Evolutionary conservation across 1,139 yeast genomes (phyloP).

Genomic region (Yamadazyma diddensiae): DNA sequence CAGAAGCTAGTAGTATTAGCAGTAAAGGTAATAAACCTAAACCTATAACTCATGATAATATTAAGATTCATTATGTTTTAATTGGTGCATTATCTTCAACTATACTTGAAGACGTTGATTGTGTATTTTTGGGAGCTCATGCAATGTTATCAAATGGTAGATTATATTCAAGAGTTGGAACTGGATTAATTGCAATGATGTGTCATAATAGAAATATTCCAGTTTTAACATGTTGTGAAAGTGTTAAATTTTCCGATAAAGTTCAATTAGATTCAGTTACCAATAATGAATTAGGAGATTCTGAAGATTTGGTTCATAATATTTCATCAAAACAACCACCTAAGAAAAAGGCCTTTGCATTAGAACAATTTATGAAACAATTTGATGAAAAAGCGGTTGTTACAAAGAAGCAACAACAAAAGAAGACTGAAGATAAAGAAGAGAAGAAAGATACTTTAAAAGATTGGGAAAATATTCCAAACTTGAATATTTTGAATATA

Average conservation of each 20-base stretch:
- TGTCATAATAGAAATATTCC: slow-evolving; percentile 88
- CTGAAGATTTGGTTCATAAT: slow-evolving; percentile 63
- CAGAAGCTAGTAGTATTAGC: slow-evolving; percentile 47
- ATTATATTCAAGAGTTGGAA: slow-evolving; percentile 89
- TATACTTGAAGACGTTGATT: slow-evolving; percentile 74
- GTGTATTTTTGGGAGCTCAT: slow-evolving; percentile 93
- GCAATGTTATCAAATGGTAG: slow-evolving; percentile 96
- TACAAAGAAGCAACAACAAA: slow-evolving; percentile 16
- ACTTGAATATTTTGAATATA: slow-evolving; percentile 74
- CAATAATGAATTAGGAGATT: slow-evolving; percentile 85
- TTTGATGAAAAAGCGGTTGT: slow-evolving; percentile 20
- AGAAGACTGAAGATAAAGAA: slow-evolving; percentile 14
- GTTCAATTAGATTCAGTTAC: slow-evolving; percentile 96
- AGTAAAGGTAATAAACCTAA: slow-evolving; percentile 14
- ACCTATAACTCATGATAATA: slow-evolving; percentile 35
- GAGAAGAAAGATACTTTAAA: slow-evolving; percentile 38
- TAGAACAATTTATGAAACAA: slow-evolving; percentile 61
- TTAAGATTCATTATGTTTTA: slow-evolving; percentile 58
- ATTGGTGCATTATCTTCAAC: slow-evolving; percentile 79
- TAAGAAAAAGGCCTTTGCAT: slow-evolving; percentile 60
- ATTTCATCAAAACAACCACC: slow-evolving; percentile 49
- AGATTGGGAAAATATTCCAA: slow-evolving; percentile 62
- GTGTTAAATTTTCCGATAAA: slow-evolving; percentile 90
- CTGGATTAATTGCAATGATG: slow-evolving; percentile 90
- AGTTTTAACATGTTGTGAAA: slow-evolving; percentile 92